Percentiles rank a stretch among this genome's conserved stretches.
phyloP scores from a whole-genome alignment of 1,284 basidiomycete genomes.

The Heterobasidion irregulare region DNA sequence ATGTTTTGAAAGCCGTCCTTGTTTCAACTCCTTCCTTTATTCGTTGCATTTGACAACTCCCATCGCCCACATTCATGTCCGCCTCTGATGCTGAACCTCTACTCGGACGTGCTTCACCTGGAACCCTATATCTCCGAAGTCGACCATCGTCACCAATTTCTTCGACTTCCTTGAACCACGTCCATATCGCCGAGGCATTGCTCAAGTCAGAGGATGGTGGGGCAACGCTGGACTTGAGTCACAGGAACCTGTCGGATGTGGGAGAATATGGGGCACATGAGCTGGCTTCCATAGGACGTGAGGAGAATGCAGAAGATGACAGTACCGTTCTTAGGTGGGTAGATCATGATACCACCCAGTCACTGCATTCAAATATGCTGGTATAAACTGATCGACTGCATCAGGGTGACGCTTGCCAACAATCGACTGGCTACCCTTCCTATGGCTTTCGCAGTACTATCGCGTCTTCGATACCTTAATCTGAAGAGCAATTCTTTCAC shows the following conservation, averaged over 20 bases:
- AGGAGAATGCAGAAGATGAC: constrained; percentile 39
- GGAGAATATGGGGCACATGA: constrained; percentile 67
- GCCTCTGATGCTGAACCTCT: constrained; percentile 2
- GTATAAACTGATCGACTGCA: background rate
- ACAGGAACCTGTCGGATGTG: constrained; percentile 70
- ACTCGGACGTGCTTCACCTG: constrained; percentile 5
- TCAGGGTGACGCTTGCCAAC: constrained; percentile 79
- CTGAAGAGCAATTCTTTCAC: constrained; percentile 85
- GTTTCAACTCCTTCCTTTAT: background rate
- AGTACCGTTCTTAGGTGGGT: constrained; percentile 65
- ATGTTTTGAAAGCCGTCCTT: background rate
- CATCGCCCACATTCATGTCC: constrained; percentile 1
- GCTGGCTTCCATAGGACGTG: constrained; percentile 54
- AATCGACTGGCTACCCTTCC: constrained; percentile 82
- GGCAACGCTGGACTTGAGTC: constrained; percentile 75
- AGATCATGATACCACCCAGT: background rate
- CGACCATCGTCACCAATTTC: constrained; percentile 11
- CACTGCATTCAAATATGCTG: background rate
- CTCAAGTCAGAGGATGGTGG: constrained; percentile 68
- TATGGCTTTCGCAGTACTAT: constrained; percentile 68
- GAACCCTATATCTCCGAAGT: constrained; percentile 7
- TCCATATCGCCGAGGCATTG: constrained; percentile 60
- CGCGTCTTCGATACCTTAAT: constrained; percentile 86
- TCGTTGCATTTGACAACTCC: background rate
- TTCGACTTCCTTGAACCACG: constrained; percentile 24